These are phyloP conservation scores for Mycena epipterygia DNA, from an alignment of 768 basidiomycete genomes.

Conservation along the genomic window DNA sequence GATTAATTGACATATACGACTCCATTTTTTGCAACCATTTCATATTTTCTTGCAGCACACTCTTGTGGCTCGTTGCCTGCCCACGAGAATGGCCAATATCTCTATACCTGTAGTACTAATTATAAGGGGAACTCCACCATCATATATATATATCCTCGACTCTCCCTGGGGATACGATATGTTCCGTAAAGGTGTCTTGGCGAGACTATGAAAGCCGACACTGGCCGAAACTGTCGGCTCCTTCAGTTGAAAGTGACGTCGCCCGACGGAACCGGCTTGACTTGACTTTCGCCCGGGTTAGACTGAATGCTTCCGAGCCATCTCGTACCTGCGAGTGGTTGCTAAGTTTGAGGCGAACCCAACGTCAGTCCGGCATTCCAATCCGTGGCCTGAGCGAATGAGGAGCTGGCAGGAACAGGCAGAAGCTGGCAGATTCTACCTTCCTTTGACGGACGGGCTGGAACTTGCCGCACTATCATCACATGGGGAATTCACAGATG, in stretches of 20 bases:
- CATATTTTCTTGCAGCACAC: background rate
- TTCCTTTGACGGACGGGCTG: background rate
- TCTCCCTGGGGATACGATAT: no score
- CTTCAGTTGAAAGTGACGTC: background rate
- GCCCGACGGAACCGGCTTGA: slow-evolving; percentile 14
- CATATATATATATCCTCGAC: no score
- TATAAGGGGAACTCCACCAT: slow-evolving; percentile 16
- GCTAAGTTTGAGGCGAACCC: slow-evolving; percentile 6
- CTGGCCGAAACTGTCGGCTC: background rate
- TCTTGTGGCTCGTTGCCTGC: background rate
- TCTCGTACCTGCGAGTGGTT: background rate
- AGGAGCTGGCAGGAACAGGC: background rate
- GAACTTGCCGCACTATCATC: slow-evolving; percentile 5
- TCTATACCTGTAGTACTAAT: slow-evolving; percentile 8
- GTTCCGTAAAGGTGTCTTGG: no score
- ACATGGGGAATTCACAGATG: background rate
- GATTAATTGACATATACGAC: background rate
- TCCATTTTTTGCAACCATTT: background rate
- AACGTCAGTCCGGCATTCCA: slow-evolving; percentile 6
- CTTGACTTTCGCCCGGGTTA: background rate
- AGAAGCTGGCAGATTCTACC: background rate
- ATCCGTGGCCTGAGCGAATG: background rate
- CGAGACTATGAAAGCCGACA: background rate
- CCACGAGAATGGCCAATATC: slow-evolving; percentile 9
- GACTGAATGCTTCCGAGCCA: slow-evolving; percentile 5